These are phyloP conservation scores for Kurtzmaniella quercitrusa DNA, from an alignment of 1,139 yeast genomes.

Conservation along the genomic window DNA sequence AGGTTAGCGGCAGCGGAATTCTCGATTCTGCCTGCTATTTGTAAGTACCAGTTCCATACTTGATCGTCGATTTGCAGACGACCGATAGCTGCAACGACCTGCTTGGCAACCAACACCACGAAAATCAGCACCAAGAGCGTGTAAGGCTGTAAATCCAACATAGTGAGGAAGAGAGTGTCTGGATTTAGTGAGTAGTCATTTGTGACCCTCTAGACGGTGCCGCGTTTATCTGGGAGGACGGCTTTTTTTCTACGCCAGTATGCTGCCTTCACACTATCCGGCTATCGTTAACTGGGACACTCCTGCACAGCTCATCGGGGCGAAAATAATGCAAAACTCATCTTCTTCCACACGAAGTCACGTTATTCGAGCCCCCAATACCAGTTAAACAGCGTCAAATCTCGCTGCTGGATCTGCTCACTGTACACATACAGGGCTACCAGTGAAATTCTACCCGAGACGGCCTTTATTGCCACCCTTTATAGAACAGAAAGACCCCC, in stretches of 20 bases:
- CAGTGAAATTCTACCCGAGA: no score
- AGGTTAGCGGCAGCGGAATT: slow-evolving; percentile 30
- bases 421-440: no score
- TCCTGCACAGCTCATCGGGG: not conserved
- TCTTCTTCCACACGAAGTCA: not conserved
- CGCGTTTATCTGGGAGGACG: no score
- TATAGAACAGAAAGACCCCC: not conserved
- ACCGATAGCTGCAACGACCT: slow-evolving; percentile 29
- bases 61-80: slow-evolving; percentile 28
- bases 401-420: not conserved
- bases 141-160: slow-evolving; percentile 29
- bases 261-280: no score
- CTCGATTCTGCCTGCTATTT: slow-evolving; percentile 29
- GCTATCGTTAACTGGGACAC: not conserved
- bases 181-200: no score
- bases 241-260: no score
- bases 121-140: slow-evolving; percentile 26
- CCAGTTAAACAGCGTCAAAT: not conserved
- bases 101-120: slow-evolving; percentile 28
- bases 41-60: slow-evolving; percentile 39
- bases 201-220: no score
- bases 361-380: not conserved
- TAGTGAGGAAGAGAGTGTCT: no score
- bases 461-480: not conserved
- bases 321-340: not conserved